Evolutionary conservation across 2,329 filamentous ascomycete genomes (phyloP).

Genomic region (Dryadomyces sulphureus): DNA sequence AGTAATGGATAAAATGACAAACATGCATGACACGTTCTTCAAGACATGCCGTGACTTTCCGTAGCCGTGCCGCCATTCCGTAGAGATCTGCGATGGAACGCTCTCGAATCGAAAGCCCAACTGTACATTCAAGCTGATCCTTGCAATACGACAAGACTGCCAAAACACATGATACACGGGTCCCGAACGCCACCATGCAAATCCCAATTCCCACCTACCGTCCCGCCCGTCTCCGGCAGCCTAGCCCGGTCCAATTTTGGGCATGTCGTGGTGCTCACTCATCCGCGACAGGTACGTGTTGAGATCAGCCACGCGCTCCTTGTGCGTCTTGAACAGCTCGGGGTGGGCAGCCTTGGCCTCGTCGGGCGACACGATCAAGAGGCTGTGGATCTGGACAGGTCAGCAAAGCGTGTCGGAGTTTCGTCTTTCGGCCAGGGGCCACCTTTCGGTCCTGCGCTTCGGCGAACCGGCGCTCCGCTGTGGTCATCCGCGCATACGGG

Average conservation of each 20-base stretch:
- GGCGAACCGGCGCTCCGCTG: constrained; percentile 67
- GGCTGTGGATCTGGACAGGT: constrained; percentile 52
- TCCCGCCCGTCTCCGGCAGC: neutral
- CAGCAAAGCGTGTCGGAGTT: neutral
- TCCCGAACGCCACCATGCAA: no score
- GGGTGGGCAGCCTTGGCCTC: constrained; percentile 28
- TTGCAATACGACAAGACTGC: no score
- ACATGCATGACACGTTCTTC: no score
- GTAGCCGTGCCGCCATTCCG: no score
- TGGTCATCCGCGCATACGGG: constrained; percentile 50
- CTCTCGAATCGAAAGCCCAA: no score
- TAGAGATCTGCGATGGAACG: no score
- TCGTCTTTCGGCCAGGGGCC: neutral
- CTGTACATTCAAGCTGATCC: no score
- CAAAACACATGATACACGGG: no score
- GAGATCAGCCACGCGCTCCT: constrained; percentile 87
- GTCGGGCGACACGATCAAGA: constrained; percentile 43
- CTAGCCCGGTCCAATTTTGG: constrained; percentile 47
- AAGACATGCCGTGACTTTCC: no score
- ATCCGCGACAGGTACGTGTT: constrained; percentile 86
- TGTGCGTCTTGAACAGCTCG: constrained; percentile 89
- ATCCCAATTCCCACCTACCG: neutral
- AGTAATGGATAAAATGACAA: no score
- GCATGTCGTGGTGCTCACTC: constrained; percentile 97
- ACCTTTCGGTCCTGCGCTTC: constrained; percentile 67